These are phyloP conservation scores for Ophiobolus disseminans DNA, from an alignment of 2,329 filamentous ascomycete genomes.

Conservation along the genomic window DNA sequence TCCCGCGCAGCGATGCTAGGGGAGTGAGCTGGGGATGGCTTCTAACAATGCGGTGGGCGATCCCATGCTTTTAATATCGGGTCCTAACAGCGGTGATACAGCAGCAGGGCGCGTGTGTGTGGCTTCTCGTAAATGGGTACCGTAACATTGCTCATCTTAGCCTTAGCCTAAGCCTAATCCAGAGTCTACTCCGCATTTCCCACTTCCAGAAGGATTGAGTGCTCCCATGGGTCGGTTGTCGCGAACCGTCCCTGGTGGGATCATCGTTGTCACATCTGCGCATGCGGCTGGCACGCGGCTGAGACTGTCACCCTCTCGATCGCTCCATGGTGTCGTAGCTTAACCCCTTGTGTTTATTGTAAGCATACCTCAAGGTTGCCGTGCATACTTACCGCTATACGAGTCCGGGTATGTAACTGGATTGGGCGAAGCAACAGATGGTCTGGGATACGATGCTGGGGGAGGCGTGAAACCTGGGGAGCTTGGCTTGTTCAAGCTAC, in stretches of 20 bases:
- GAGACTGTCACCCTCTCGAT: conserved; percentile 14
- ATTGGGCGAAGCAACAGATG: conserved; percentile 38
- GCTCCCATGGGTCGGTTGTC: conserved; percentile 21
- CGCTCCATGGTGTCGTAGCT: background rate
- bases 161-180: conserved; percentile 29
- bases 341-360: conserved; percentile 5
- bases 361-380: conserved; percentile 9
- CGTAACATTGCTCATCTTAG: conserved; percentile 41
- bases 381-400: conserved; percentile 12
- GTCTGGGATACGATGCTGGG: conserved; percentile 35
- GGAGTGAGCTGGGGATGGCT: conserved; percentile 35
- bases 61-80: conserved; percentile 41
- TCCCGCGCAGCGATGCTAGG: conserved; percentile 27
- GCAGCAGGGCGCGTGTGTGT: conserved; percentile 35
- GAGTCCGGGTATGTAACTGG: conserved; percentile 23
- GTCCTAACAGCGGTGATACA: conserved; percentile 38
- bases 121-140: conserved; percentile 39
- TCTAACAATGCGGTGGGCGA: conserved; percentile 23
- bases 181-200: conserved; percentile 40
- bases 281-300: conserved; percentile 19
- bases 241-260: conserved; percentile 11
- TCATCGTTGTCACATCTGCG: conserved; percentile 9
- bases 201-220: conserved; percentile 42
- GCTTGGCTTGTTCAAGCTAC: conserved; percentile 40
- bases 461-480: conserved; percentile 39